These are phyloP conservation scores for Chrysosporium queenslandicum DNA, from an alignment of 2,329 filamentous ascomycete species.

Conservation along the genomic window DNA sequence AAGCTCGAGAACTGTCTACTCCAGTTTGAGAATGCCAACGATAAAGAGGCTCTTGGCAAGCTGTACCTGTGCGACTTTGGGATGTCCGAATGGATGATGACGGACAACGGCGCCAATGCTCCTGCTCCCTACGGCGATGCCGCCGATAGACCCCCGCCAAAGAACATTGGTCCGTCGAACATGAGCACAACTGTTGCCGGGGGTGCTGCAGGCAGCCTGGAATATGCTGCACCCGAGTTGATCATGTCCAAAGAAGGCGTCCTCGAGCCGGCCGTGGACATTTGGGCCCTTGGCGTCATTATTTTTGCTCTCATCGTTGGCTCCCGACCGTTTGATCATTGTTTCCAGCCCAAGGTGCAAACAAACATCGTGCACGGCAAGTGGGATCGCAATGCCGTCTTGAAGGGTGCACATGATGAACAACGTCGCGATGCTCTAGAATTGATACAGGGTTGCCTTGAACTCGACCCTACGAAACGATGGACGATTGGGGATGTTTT, in stretches of 20 bases:
- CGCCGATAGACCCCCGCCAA: conserved; percentile 39
- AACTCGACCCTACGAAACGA: conserved; percentile 45
- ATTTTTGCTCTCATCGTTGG: conserved; percentile 53
- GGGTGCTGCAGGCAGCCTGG: conserved; percentile 52
- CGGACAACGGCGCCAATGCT: conserved; percentile 44
- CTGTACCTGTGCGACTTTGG: conserved; percentile 59
- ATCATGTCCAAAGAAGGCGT: conserved; percentile 32
- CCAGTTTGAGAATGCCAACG: conserved; percentile 36
- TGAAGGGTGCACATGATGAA: conserved; percentile 32
- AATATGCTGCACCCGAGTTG: conserved; percentile 43
- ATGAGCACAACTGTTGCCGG: conserved; percentile 51
- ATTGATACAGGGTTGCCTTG: conserved; percentile 51
- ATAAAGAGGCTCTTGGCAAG: conserved; percentile 38
- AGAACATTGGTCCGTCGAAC: conserved; percentile 46
- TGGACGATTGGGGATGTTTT: conserved; percentile 51
- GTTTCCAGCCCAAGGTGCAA: conserved; percentile 49
- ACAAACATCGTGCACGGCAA: conserved; percentile 50
- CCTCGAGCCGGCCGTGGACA: conserved; percentile 48
- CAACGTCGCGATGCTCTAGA: conserved; percentile 42
- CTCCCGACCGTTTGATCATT: conserved; percentile 52
- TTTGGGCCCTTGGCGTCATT: conserved; percentile 59
- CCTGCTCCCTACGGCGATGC: conserved; percentile 41
- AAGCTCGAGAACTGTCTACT: conserved; percentile 59
- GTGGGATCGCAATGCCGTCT: conserved; percentile 46
- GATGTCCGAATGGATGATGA: conserved; percentile 56